Evolutionary conservation across 2,329 filamentous ascomycete genomes (phyloP).

Genomic region (Pleurostoma richardsiae): DNA sequence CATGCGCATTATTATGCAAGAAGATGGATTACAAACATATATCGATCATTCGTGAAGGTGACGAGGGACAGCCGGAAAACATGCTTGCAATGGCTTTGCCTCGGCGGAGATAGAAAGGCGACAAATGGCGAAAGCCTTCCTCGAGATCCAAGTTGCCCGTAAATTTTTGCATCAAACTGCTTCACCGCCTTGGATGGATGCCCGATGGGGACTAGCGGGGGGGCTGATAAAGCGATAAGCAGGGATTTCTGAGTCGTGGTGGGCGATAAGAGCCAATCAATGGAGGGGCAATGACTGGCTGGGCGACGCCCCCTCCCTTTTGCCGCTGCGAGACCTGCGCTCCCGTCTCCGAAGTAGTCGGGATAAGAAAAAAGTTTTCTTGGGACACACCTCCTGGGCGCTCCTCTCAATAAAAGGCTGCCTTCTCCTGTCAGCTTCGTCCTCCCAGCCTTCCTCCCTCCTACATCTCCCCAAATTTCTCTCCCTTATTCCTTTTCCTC

Average conservation of each 20-base stretch:
- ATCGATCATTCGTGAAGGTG: no score
- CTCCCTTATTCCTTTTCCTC: slow-evolving; percentile 22
- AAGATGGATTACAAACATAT: no score
- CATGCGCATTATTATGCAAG: no score
- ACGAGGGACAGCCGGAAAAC: no score
- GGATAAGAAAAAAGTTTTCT: slow-evolving; percentile 14
- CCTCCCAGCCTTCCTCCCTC: slow-evolving; percentile 12
- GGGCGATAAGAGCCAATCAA: slow-evolving; percentile 15
- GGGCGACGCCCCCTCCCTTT: slow-evolving; percentile 1
- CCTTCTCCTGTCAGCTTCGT: no score
- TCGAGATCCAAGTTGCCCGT: background rate
- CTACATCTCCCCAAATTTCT: slow-evolving; percentile 15
- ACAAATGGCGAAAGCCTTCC: no score
- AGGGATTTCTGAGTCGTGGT: slow-evolving; percentile 11
- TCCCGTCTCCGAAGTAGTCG: slow-evolving; percentile 2
- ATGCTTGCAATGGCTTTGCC: no score
- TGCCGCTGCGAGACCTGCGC: slow-evolving; percentile 4
- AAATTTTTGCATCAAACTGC: slow-evolving; percentile 4
- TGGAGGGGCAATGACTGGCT: slow-evolving; percentile 16
- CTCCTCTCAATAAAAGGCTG: no score
- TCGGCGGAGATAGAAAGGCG: no score
- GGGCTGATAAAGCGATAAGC: slow-evolving; percentile 21
- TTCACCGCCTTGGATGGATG: slow-evolving; percentile 19
- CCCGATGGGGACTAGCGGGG: slow-evolving; percentile 12
- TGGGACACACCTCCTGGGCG: no score